Evolutionary conservation across 768 basidiomycete genomes (phyloP).

Genomic region (Brasilioporus rufonigricans): DNA sequence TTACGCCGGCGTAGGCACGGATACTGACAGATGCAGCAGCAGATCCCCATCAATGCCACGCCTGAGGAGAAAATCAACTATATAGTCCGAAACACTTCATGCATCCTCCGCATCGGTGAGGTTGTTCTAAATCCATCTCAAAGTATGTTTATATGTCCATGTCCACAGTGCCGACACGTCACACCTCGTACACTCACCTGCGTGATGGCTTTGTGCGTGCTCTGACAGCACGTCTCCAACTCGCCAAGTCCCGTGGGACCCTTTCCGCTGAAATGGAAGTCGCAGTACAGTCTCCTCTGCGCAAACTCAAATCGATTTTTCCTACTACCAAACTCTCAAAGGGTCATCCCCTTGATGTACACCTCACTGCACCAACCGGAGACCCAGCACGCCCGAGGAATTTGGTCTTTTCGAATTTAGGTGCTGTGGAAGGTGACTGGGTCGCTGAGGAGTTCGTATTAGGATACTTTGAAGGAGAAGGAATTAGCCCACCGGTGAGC

Average conservation of each 20-base stretch:
- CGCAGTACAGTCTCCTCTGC: conserved; percentile 58
- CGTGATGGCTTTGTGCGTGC: conserved; percentile 83
- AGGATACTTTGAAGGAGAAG: conserved; percentile 71
- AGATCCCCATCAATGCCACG: conserved; percentile 56
- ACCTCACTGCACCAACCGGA: conserved; percentile 53
- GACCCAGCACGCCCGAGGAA: conserved; percentile 47
- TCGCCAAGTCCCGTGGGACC: conserved; percentile 47
- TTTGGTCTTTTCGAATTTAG: conserved; percentile 70
- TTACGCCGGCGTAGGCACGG: background rate
- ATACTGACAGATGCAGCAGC: conserved; percentile 4
- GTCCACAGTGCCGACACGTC: conserved; percentile 69
- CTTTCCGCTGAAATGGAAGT: conserved; percentile 60
- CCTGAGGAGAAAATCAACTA: conserved; percentile 70
- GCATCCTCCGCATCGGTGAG: conserved; percentile 73
- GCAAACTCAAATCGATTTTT: conserved; percentile 73
- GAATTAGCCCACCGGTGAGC: conserved; percentile 69
- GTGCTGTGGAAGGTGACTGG: conserved; percentile 70
- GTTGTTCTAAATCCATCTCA: background rate
- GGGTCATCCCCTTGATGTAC: conserved; percentile 65
- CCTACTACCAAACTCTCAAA: conserved; percentile 68
- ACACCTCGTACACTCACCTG: conserved; percentile 74
- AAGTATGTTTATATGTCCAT: background rate
- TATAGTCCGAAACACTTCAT: conserved; percentile 65
- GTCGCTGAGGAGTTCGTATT: conserved; percentile 69
- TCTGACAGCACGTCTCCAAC: conserved; percentile 56